Percentiles rank a stretch among this genome's conserved stretches.
These are phyloP conservation scores for Beauveria varroae DNA, from an alignment of 2,329 filamentous ascomycete genomes.

Conservation along the genomic window DNA sequence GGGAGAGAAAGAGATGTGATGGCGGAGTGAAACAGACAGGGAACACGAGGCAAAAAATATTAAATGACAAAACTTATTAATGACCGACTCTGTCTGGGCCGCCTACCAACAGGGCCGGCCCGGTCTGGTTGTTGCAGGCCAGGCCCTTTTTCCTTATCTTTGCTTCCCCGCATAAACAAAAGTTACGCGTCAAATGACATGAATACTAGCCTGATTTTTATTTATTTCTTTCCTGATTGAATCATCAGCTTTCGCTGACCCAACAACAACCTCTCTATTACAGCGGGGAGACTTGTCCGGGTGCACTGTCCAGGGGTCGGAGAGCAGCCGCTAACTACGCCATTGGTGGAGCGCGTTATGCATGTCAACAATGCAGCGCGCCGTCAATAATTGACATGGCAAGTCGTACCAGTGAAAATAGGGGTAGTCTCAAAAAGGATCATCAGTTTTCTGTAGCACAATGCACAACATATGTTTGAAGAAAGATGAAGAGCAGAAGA, in stretches of 20 bases:
- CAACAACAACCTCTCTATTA: not conserved
- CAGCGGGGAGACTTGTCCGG: not conserved
- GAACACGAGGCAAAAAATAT: not conserved
- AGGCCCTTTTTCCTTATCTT: not conserved
- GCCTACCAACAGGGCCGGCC: not conserved
- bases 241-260: not conserved
- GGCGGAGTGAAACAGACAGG: constrained; percentile 5
- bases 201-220: not conserved
- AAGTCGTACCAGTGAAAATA: no score
- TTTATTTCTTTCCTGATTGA: constrained; percentile 6
- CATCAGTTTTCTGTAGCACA: not conserved
- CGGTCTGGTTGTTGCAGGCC: not conserved
- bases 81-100: not conserved
- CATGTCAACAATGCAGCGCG: constrained; percentile 10
- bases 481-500: no score
- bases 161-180: not conserved
- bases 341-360: constrained; percentile 5
- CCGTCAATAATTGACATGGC: not conserved
- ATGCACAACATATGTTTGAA: constrained; percentile 2
- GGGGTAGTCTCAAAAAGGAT: not conserved
- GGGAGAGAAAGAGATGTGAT: not conserved
- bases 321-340: not conserved
- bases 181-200: not conserved
- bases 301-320: no score
- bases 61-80: not conserved